Base-by-base conservation (phyloP, 176 grass and related monocot species). In the Chloris gayana region DNA sequence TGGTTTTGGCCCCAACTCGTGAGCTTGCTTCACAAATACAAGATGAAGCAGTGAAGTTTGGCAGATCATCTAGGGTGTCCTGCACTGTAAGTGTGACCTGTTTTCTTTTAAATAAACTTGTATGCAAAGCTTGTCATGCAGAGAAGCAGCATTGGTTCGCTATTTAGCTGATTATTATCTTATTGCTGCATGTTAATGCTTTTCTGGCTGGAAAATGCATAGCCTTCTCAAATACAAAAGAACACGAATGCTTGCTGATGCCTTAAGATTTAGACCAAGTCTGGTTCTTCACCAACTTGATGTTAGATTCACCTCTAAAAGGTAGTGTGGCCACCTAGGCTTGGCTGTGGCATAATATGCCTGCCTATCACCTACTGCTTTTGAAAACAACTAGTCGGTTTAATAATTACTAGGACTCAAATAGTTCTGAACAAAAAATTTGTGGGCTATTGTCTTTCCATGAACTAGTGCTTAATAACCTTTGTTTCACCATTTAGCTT, bases 11-110 rank as follows among this genome's bases (percentile, higher is more conserved):
- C 71, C 96, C 92, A 29, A 95, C 92, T 42, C 88, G 92, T 24
- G 96, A 99, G 60, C 90, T 99, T 87, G 96, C 92, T 81, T 89
- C 92, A 64, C 96, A 99, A 89, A 99, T 99, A 87, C 96, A 99
- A 85, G 96, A 99, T 21, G 96, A 99, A 86, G 88, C 77, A 81
- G 72, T 93, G 7, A 99, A 99, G 84, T 99, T 99, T 89, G 96
- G 96, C 45, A 88, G 82, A 41, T 95, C 96, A 42, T 99, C 96
- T 71, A 88, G 92, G 72, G 53, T 99, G 58, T 99, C 92, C 58
- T 95, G 92, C 77, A 93, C 82, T 19, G 96, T 99, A 95, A 95
- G 88, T 95, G 37, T 57, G 57, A 42, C 17, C 19, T 87, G 14
- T 62, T 76, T 6, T 83, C 31, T 83, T 76, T 47, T 61, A 66